These are phyloP conservation scores for Fonsecaea multimorphosa DNA, from an alignment of 2,329 filamentous ascomycete genomes.

Conservation along the genomic window DNA sequence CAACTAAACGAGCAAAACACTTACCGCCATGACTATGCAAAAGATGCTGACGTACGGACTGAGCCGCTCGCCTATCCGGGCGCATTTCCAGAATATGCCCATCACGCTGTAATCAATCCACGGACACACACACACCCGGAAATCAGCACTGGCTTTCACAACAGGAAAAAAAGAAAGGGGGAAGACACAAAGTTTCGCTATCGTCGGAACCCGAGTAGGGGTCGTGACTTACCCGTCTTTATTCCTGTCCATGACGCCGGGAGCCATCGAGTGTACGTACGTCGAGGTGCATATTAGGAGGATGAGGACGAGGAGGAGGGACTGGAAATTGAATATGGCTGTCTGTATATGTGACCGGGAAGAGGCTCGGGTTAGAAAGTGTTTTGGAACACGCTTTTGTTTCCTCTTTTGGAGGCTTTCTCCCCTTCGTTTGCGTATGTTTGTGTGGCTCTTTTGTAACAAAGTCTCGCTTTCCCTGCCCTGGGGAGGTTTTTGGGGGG, in stretches of 20 bases:
- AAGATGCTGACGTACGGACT: conserved; percentile 96
- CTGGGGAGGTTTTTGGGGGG: neutral
- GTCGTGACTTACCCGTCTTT: conserved; percentile 75
- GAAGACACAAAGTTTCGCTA: neutral
- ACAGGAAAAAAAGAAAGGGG: conserved; percentile 11
- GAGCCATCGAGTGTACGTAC: conserved; percentile 89
- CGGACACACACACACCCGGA: neutral
- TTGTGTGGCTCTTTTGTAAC: too few species aligned
- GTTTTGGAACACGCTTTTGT: neutral
- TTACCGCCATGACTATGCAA: conserved; percentile 91
- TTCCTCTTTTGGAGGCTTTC: neutral
- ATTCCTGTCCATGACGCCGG: conserved; percentile 87
- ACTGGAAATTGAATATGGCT: conserved; percentile 98
- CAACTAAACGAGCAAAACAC: conserved; percentile 43
- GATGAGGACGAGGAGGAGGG: conserved; percentile 89
- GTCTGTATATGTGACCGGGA: conserved; percentile 62
- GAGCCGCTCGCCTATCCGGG: conserved; percentile 86
- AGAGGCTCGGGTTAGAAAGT: neutral
- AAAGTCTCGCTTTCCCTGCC: too few species aligned
- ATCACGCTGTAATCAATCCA: conserved; percentile 61
- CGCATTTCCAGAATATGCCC: conserved; percentile 95
- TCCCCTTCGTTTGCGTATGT: too few species aligned
- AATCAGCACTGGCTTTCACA: neutral
- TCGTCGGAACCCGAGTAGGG: neutral
- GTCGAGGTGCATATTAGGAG: conserved; percentile 95